phyloP scores from a whole-genome alignment of 371 early-diverging fungal genomes.

The Rhizopus stolonifer region DNA sequence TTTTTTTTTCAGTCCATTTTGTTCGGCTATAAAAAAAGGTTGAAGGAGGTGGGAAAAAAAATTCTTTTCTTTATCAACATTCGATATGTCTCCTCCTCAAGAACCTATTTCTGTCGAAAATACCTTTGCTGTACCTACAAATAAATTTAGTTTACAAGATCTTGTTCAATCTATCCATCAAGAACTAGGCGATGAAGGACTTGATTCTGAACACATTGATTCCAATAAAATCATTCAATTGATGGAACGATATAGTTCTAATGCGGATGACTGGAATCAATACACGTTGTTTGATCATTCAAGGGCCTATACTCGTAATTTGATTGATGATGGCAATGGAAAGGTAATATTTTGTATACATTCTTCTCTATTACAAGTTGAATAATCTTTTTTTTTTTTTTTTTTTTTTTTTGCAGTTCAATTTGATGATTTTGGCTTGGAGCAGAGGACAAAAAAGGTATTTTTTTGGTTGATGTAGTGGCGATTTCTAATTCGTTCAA shows the following conservation, averaged over 20 bases:
- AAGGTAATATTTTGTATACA: conserved; percentile 37
- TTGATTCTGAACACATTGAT: conserved; percentile 60
- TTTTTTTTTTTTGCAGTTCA: conserved; percentile 62
- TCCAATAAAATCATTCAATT: conserved; percentile 57
- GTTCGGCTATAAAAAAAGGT: conserved; percentile 5
- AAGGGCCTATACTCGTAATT: conserved; percentile 77
- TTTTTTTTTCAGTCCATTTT: too few species aligned
- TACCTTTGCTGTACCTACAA: not conserved
- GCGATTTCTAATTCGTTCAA: not conserved
- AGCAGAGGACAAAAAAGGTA: conserved; percentile 75
- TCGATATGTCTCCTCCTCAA: conserved; percentile 28
- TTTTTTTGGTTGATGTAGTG: conserved; percentile 1
- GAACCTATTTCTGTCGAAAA: conserved; percentile 13
- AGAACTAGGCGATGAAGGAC: conserved; percentile 27
- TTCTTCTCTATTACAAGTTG: too few species aligned
- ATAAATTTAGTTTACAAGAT: conserved; percentile 13
- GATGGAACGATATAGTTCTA: conserved; percentile 66
- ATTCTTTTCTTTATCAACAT: not conserved
- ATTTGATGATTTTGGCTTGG: conserved; percentile 92
- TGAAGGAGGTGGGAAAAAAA: not conserved
- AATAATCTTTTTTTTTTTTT: not conserved
- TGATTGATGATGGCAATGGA: conserved; percentile 92
- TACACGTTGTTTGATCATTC: conserved; percentile 80
- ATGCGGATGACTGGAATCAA: conserved; percentile 70
- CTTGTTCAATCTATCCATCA: conserved; percentile 25